Conservation (phyloP, 768 basidiomycete species). For the Boletus insuetus region DNA sequence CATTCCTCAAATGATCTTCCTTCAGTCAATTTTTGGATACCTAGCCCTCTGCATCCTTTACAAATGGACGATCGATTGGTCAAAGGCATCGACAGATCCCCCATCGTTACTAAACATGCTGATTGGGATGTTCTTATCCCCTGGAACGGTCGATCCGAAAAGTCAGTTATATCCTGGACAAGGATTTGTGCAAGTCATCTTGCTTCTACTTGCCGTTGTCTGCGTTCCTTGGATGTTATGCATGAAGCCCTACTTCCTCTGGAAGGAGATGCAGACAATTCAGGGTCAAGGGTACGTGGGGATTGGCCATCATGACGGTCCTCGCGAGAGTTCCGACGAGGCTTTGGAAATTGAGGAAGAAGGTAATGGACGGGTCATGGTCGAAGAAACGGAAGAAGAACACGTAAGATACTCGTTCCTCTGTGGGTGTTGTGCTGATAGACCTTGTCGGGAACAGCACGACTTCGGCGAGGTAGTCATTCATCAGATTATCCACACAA, state of each 20-base stretch:
- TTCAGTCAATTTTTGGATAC: conserved; percentile 98
- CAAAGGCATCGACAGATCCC: conserved; percentile 59
- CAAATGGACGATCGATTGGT: conserved; percentile 98
- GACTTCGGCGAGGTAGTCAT: conserved; percentile 94
- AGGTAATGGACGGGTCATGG: conserved; percentile 68
- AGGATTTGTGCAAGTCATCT: conserved; percentile 72
- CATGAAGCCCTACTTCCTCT: conserved; percentile 87
- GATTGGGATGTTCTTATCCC: conserved; percentile 93
- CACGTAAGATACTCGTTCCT: conserved; percentile 51
- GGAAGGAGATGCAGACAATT: conserved; percentile 85
- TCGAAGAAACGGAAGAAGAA: conserved; percentile 67
- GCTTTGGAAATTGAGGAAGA: conserved; percentile 77
- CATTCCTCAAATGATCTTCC: conserved; percentile 94
- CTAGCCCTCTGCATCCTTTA: conserved; percentile 91
- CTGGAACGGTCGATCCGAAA: conserved; percentile 69
- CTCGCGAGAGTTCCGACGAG: conserved; percentile 55
- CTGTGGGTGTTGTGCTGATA: conserved; percentile 5
- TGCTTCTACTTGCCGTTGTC: conserved; percentile 74
- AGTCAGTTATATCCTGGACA: conserved; percentile 86
- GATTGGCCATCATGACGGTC: conserved; percentile 55
- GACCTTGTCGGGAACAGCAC: conserved; percentile 61
- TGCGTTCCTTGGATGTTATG: conserved; percentile 97
- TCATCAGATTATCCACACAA: conserved; percentile 97
- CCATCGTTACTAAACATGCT: conserved; percentile 95
- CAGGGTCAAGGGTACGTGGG: conserved; percentile 84